Conservation (phyloP, 768 basidiomycete genomes). For the Neoboletus brunneissimus region DNA sequence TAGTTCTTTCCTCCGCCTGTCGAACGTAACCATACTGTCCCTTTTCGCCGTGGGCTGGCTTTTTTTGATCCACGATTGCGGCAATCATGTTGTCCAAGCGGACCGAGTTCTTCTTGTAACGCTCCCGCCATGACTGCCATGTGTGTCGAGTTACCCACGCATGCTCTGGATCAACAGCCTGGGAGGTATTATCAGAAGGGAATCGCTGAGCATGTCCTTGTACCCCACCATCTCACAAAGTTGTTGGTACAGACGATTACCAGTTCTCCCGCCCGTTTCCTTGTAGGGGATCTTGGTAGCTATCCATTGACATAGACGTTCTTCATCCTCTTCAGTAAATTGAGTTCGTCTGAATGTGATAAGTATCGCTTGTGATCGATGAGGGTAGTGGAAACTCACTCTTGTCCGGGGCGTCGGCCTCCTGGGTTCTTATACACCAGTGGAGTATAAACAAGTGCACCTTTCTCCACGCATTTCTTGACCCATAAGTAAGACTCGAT, state of each 20-base stretch:
- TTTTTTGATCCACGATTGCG: conserved; percentile 66
- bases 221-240: conserved; percentile 62
- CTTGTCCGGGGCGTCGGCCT: conserved; percentile 76
- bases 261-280: conserved; percentile 76
- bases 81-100: conserved; percentile 66
- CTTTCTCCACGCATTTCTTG: conserved; percentile 75
- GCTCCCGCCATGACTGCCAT: conserved; percentile 88
- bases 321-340: conserved; percentile 76
- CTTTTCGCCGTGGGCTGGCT: conserved; percentile 67
- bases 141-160: conserved; percentile 80
- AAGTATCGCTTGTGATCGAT: not conserved
- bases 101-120: conserved; percentile 78
- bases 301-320: conserved; percentile 73
- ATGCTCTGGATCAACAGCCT: conserved; percentile 70
- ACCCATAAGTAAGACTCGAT: conserved; percentile 84
- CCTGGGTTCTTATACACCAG: conserved; percentile 83
- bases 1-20: conserved; percentile 66
- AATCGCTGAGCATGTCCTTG: not conserved
- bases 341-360: conserved; percentile 58
- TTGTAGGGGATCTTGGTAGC: conserved; percentile 82
- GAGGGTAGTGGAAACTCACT: conserved; percentile 43
- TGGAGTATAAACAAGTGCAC: conserved; percentile 64
- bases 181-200: conserved; percentile 4
- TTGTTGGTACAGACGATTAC: conserved; percentile 81
- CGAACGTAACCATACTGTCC: conserved; percentile 84